Evolutionary conservation across 768 basidiomycete genomes (phyloP).

Genomic region (Cyclocybe aegerita): DNA sequence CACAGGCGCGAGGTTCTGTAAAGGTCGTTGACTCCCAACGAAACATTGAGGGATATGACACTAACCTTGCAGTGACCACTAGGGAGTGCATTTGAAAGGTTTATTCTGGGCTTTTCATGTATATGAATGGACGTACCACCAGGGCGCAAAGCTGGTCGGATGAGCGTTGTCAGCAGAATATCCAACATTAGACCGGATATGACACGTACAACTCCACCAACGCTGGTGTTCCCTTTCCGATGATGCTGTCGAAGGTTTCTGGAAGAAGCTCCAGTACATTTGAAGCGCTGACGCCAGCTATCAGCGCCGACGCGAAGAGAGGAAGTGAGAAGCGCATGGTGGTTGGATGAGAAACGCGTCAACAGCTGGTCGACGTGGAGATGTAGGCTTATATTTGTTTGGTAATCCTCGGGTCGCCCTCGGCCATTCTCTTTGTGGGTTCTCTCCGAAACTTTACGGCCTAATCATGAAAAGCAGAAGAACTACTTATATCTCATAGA

Average conservation of each 20-base stretch:
- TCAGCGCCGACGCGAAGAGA: conserved; percentile 53
- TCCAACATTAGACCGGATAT: not conserved
- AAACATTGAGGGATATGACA: not conserved
- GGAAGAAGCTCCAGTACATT: conserved; percentile 82
- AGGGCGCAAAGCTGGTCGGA: conserved; percentile 71
- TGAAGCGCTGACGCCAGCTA: conserved; percentile 63
- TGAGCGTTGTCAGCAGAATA: conserved; percentile 5
- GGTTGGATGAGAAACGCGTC: conserved; percentile 22
- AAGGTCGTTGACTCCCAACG: not conserved
- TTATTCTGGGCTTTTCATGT: not conserved
- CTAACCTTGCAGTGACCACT: conserved; percentile 88
- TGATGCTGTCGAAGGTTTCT: conserved; percentile 69
- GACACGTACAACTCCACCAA: conserved; percentile 86
- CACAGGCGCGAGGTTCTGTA: conserved; percentile 79
- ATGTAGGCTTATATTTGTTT: conserved; percentile 23
- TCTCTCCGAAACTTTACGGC: no score
- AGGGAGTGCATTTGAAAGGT: conserved; percentile 4
- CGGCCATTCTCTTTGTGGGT: conserved; percentile 3
- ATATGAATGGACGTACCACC: conserved; percentile 62
- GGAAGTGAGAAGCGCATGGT: conserved; percentile 62
- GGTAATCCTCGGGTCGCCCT: conserved; percentile 27
- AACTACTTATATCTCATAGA: no score
- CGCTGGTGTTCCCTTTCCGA: conserved; percentile 81
- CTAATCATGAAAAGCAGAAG: no score
- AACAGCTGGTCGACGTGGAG: conserved; percentile 35